Conservation (phyloP, 441 rosid genomes). For the Cnidoscolus chayamansa region DNA sequence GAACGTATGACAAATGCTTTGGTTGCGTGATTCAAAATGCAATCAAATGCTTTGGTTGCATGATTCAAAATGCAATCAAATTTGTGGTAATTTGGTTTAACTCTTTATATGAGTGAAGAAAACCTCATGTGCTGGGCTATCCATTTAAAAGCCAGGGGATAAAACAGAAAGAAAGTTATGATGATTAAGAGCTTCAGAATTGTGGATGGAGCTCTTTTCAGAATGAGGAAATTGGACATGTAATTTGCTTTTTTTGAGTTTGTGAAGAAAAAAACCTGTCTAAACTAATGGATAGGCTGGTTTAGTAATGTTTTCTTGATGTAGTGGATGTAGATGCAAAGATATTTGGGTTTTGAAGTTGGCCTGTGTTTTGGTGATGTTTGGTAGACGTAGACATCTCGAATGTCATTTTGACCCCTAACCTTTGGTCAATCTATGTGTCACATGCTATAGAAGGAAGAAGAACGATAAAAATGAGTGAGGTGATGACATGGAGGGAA, state of each 20-base stretch:
- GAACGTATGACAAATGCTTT: background rate
- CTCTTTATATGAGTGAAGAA: background rate
- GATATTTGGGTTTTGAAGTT: background rate
- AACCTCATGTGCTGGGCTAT: background rate
- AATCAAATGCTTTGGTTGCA: too few species aligned
- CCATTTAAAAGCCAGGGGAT: background rate
- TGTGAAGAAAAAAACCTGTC: background rate
- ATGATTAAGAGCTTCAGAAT: background rate
- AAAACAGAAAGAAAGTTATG: background rate
- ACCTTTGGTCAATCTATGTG: background rate
- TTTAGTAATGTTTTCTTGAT: background rate
- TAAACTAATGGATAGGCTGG: background rate
- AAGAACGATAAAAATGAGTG: too few species aligned
- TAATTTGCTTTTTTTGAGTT: background rate
- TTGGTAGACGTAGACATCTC: background rate
- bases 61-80: too few species aligned
- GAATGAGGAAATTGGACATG: background rate
- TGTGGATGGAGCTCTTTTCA: conserved; percentile 5
- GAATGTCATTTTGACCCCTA: background rate
- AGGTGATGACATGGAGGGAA: too few species aligned
- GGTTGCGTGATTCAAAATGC: too few species aligned
- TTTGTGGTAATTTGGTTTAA: too few species aligned
- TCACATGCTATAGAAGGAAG: background rate
- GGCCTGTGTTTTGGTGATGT: background rate
- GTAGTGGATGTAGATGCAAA: background rate